Evolutionary conservation across 2,329 filamentous ascomycete species (phyloP).

Genomic region (Teratosphaeriaceae sp.): DNA sequence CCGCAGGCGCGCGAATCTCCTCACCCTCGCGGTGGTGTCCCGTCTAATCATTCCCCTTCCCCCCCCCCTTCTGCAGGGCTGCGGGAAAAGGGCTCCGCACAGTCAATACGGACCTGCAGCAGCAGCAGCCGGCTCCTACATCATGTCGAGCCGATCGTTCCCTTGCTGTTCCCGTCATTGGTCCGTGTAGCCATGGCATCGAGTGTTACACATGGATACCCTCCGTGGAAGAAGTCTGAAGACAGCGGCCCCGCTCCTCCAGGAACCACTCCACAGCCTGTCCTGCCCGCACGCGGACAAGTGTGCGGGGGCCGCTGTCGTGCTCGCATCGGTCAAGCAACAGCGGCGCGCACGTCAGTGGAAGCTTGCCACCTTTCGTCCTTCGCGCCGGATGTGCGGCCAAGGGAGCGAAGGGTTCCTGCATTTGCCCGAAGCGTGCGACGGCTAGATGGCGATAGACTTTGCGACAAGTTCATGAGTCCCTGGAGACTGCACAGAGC

Average conservation of each 20-base stretch:
- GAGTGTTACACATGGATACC: constrained; percentile 3
- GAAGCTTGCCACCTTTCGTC: constrained; percentile 1
- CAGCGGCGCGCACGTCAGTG: neutral
- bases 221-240: neutral
- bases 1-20: constrained; percentile 3
- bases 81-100: constrained; percentile 7
- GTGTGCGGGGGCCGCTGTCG: neutral
- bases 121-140: neutral
- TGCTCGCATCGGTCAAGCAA: too few relatives aligned
- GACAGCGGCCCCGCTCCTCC: constrained; percentile 7
- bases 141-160: constrained; percentile 6
- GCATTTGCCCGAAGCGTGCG: neutral
- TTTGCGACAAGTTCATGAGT: constrained; percentile 1
- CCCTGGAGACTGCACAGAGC: neutral
- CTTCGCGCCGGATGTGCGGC: neutral
- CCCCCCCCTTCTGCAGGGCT: too few relatives aligned
- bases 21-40: neutral
- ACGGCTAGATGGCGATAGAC: constrained; percentile 1
- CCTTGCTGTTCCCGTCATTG: constrained; percentile 10
- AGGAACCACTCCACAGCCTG: constrained; percentile 7
- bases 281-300: constrained; percentile 10
- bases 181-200: neutral
- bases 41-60: too few relatives aligned
- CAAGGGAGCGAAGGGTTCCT: neutral
- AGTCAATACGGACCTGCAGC: neutral